These are phyloP conservation scores for Umbelopsis sp. DNA, from an alignment of 192 early-diverging fungal genomes.

Conservation along the genomic window DNA sequence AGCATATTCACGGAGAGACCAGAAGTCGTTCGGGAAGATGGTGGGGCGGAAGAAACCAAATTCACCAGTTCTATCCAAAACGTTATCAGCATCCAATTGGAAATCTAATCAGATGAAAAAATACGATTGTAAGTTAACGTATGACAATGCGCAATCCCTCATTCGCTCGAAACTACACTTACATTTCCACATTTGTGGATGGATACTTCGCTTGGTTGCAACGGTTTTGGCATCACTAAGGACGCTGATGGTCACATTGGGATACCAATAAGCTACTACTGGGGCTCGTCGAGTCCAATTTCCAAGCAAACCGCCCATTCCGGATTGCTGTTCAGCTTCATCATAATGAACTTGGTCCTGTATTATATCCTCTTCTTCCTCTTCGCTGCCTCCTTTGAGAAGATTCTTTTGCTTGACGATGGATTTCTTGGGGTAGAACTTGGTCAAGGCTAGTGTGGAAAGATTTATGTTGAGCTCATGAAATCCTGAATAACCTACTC, in stretches of 20 bases:
- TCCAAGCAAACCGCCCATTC: slow-evolving; percentile 17
- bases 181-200: slow-evolving; percentile 58
- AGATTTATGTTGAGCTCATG: too few species aligned
- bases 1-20: slow-evolving; percentile 70
- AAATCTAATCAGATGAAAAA: slow-evolving; percentile 39
- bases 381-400: slow-evolving; percentile 32
- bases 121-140: not conserved
- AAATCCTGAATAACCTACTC: too few species aligned
- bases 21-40: slow-evolving; percentile 82
- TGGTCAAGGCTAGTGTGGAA: slow-evolving; percentile 46
- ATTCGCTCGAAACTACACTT: slow-evolving; percentile 24
- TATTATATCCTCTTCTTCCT: slow-evolving; percentile 29
- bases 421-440: slow-evolving; percentile 48
- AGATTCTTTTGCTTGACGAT: slow-evolving; percentile 58
- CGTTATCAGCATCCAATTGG: slow-evolving; percentile 43
- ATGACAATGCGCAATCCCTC: not conserved
- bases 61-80: slow-evolving; percentile 35
- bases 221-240: slow-evolving; percentile 49
- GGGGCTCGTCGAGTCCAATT: slow-evolving; percentile 39
- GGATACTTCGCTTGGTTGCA: slow-evolving; percentile 46
- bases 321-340: slow-evolving; percentile 14
- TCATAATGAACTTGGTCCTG: slow-evolving; percentile 26
- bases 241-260: slow-evolving; percentile 71
- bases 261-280: slow-evolving; percentile 77
- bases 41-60: slow-evolving; percentile 65